These are phyloP conservation scores for Globisporangium rhizosaccharum DNA, from an alignment of 352 stramenopile genomes.

Conservation along the genomic window DNA sequence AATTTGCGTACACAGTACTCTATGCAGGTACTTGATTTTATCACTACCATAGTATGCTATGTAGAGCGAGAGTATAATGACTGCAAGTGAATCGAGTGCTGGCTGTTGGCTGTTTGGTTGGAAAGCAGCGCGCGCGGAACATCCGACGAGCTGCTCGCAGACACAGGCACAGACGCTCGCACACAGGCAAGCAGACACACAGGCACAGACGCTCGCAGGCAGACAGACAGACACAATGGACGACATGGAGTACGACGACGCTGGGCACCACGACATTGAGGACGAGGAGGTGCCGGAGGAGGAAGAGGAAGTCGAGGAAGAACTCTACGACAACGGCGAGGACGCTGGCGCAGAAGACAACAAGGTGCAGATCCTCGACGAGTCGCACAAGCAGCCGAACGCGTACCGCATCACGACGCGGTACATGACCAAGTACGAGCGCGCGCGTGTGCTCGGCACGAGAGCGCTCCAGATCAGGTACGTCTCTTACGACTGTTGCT, in stretches of 20 bases:
- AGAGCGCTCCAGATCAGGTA: slow-evolving; percentile 97
- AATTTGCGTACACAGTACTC: background rate
- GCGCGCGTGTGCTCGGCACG: slow-evolving; percentile 96
- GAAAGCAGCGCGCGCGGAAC: slow-evolving; percentile 5
- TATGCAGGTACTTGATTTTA: background rate
- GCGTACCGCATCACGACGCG: slow-evolving; percentile 93
- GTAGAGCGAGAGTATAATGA: background rate
- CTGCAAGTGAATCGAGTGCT: background rate
- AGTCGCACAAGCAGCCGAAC: slow-evolving; percentile 85
- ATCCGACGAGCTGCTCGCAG: background rate
- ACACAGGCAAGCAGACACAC: background rate
- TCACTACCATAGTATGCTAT: background rate
- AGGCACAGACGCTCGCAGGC: background rate
- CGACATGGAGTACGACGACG: slow-evolving; percentile 85
- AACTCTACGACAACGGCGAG: slow-evolving; percentile 62
- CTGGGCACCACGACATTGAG: slow-evolving; percentile 66
- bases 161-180: background rate
- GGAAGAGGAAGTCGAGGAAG: slow-evolving; percentile 70
- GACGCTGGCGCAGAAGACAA: slow-evolving; percentile 45
- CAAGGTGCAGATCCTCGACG: slow-evolving; percentile 76
- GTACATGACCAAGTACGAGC: slow-evolving; percentile 99
- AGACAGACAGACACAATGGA: slow-evolving; percentile 40
- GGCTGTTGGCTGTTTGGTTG: slow-evolving; percentile 7
- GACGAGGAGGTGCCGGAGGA: slow-evolving; percentile 82
- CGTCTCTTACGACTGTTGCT: slow-evolving; percentile 5